Conservation (phyloP, 2,329 filamentous ascomycete species). For the Colletotrichum salicis region DNA sequence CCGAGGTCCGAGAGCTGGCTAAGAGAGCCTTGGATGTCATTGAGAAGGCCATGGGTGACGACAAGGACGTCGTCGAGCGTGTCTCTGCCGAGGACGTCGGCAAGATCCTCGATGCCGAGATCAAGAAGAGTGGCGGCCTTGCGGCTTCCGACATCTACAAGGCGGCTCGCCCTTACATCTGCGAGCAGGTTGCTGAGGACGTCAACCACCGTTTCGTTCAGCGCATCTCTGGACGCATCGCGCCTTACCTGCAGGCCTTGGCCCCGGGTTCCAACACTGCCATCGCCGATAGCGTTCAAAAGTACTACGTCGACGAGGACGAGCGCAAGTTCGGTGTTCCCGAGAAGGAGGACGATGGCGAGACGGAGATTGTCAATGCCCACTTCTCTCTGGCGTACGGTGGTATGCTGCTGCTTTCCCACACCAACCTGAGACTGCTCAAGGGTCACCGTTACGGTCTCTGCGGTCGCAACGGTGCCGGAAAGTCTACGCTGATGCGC, state of each 20-base stretch:
- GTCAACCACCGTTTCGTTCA: conserved; percentile 83
- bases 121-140: conserved; percentile 75
- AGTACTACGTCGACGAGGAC: conserved; percentile 85
- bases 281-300: conserved; percentile 78
- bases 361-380: conserved; percentile 96
- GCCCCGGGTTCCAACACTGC: conserved; percentile 68
- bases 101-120: conserved; percentile 78
- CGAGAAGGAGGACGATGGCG: conserved; percentile 88
- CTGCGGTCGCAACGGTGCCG: conserved; percentile 95
- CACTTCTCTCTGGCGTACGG: conserved; percentile 98
- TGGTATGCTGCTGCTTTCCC: conserved; percentile 94
- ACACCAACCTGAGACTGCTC: conserved; percentile 92
- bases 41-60: conserved; percentile 88
- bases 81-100: conserved; percentile 78
- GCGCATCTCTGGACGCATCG: conserved; percentile 75
- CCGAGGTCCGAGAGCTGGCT: conserved; percentile 92
- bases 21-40: conserved; percentile 86
- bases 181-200: conserved; percentile 86
- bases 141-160: conserved; percentile 73
- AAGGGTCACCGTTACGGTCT: conserved; percentile 98
- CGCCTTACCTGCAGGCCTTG: conserved; percentile 80
- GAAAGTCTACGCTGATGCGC: conserved; percentile 99
- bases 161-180: conserved; percentile 77
- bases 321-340: conserved; percentile 87
- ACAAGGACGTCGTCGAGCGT: conserved; percentile 73